A percentile compares a stretch with the other conserved stretches of the same genome.
Evolutionary conservation across 306 rosid species (phyloP).

Genomic region (Canavalia ensiformis): DNA sequence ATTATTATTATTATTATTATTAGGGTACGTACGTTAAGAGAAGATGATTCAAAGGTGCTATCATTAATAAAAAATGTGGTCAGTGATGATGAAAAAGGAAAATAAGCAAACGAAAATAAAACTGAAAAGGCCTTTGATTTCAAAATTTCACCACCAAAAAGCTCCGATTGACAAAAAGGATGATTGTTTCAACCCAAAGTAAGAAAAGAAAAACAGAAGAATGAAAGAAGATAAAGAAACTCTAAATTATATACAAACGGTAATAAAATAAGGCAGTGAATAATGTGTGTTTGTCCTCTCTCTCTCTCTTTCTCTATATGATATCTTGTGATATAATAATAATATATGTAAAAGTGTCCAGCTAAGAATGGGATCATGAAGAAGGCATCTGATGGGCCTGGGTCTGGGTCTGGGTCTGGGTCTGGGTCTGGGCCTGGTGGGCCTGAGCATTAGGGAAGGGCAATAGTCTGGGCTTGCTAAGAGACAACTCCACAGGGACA

Average conservation of each 20-base stretch:
- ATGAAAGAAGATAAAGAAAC: conserved; percentile 3
- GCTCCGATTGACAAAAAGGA: conserved; percentile 38
- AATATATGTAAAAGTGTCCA: neutral
- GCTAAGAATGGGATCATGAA: conserved; percentile 34
- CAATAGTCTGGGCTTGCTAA: conserved; percentile 47
- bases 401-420: conserved; percentile 50
- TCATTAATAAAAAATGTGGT: neutral
- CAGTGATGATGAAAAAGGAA: neutral
- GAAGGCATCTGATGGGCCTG: conserved; percentile 59
- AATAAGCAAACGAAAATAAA: too few species aligned
- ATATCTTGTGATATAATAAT: neutral
- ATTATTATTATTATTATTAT: too few species aligned
- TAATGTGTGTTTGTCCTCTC: conserved; percentile 13
- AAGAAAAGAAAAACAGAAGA: conserved; percentile 16
- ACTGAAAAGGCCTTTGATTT: neutral
- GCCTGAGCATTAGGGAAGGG: conserved; percentile 53
- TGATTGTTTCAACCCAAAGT: conserved; percentile 15
- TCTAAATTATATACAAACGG: neutral
- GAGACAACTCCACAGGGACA: conserved; percentile 41
- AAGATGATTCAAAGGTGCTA: neutral
- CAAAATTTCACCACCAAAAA: conserved; percentile 39
- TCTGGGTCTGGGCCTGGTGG: conserved; percentile 54
- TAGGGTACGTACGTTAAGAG: neutral
- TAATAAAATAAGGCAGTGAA: neutral
- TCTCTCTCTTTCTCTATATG: too few species aligned